Percentiles rank a stretch among this genome's conserved stretches.
These are phyloP conservation scores for Pyrus betulifolia DNA, from an alignment of 306 rosid species.

Conservation along the genomic window DNA sequence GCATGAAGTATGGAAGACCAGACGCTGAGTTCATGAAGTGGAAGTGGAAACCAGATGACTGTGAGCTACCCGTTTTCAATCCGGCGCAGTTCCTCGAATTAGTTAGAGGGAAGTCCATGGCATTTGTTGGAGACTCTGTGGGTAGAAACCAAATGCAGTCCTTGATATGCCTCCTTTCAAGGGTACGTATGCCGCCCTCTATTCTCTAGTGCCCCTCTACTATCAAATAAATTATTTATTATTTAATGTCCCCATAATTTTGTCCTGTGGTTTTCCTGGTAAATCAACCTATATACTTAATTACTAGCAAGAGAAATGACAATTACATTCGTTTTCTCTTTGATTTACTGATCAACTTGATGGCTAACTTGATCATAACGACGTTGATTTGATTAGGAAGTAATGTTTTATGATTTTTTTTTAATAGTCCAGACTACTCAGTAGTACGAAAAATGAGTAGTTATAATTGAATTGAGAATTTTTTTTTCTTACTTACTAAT, in stretches of 20 bases:
- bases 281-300: too few species aligned
- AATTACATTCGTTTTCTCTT: too few species aligned
- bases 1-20: slow-evolving; percentile 79
- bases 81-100: slow-evolving; percentile 74
- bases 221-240: neutral
- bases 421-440: too few species aligned
- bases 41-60: slow-evolving; percentile 82
- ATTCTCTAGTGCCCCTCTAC: neutral
- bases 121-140: slow-evolving; percentile 93
- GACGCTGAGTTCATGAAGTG: slow-evolving; percentile 74
- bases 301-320: too few species aligned
- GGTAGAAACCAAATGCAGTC: slow-evolving; percentile 89
- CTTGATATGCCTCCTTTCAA: slow-evolving; percentile 53
- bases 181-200: slow-evolving; percentile 4
- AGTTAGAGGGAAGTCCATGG: slow-evolving; percentile 69
- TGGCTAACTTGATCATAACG: neutral
- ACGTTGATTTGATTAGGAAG: neutral
- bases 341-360: too few species aligned
- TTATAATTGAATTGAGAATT: too few species aligned
- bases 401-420: too few species aligned
- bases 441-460: too few species aligned
- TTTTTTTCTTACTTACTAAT: too few species aligned
- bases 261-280: too few species aligned
- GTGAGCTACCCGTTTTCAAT: slow-evolving; percentile 67
- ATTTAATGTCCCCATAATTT: neutral